Conservation (phyloP, 148 eudicot genomes). For the Dianthus caryophyllus region DNA sequence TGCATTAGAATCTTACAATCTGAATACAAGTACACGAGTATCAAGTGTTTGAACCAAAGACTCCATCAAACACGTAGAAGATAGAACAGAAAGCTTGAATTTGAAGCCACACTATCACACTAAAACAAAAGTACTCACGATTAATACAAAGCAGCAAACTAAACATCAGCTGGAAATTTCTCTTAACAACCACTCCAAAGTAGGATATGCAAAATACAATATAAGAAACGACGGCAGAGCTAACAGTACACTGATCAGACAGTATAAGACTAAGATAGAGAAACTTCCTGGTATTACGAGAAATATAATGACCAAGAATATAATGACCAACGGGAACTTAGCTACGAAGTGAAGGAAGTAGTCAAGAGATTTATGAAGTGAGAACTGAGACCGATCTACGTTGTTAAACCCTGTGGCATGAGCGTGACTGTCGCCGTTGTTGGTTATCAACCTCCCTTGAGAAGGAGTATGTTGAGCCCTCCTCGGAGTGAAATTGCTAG, state of each 20-base stretch:
- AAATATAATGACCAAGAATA: constrained; percentile 33
- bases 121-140: constrained; percentile 2
- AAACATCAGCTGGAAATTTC: constrained; percentile 40
- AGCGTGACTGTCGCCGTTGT: constrained; percentile 11
- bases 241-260: constrained; percentile 39
- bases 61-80: constrained; percentile 8
- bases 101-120: constrained; percentile 6
- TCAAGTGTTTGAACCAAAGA: constrained; percentile 6
- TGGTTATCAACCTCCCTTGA: constrained; percentile 21
- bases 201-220: constrained; percentile 44
- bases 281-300: constrained; percentile 43
- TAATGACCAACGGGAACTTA: constrained; percentile 43
- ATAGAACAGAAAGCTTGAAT: neutral
- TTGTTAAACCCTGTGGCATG: constrained; percentile 1
- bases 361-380: constrained; percentile 43
- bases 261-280: constrained; percentile 34
- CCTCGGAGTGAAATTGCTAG: constrained; percentile 12
- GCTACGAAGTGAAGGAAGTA: constrained; percentile 36
- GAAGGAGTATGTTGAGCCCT: constrained; percentile 23
- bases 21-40: constrained; percentile 10
- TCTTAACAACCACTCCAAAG: constrained; percentile 45
- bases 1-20: constrained; percentile 6
- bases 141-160: constrained; percentile 6
- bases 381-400: constrained; percentile 32
- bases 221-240: constrained; percentile 48